Base-by-base conservation (phyloP, 495 filamentous ascomycete species). In the Podospora didyma region DNA sequence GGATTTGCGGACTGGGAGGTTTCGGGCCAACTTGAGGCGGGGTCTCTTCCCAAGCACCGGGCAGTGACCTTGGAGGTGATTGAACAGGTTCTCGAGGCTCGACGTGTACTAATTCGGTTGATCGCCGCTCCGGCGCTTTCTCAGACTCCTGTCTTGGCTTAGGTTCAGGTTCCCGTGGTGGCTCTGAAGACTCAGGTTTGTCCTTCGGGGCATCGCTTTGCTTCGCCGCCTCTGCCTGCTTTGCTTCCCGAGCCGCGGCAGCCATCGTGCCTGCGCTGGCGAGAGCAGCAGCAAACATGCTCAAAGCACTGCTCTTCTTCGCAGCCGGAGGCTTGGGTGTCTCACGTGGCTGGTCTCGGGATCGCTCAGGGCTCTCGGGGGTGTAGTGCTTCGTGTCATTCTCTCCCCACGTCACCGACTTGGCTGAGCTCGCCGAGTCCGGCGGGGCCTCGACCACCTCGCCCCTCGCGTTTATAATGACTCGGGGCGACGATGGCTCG, bases 381-480 rank as follows among this genome's bases (percentile, higher is more conserved):
- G 84, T 81, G 34, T 80, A 84, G 63, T 82, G 82, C 51, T 84
- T 80, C 6, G 80, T 86, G 55, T 82, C 71, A 57, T 82, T 82
- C 41, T 83, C 73, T 28, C 82, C 82, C 83, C 83, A 86, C 10
- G 76, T 83, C 9, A 86, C 75, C 49, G 61, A 80, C 28, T 81
- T 81, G 14, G 31, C 31, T 7, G 19, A 26, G 37, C 28, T 34
- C 11, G 54, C 41, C 22, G 54, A 28, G 10, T 49, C 31, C 2
- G 23, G 49, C 41, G 63, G 26, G 42, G 74, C 46, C 68, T 73
- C 59, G 17, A 64, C 49, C 34, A 46, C 56, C 41, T 63, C 46
- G 34, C 60, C 60, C 16, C 57, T 61, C n/a, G 51, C 26, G 22
- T 49, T 58, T 42, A 63, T 54, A 28, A 64, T 53, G 12, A 54